Evolutionary conservation across 148 eudicot genomes (phyloP).

Genomic region (Rhododendron molle): DNA sequence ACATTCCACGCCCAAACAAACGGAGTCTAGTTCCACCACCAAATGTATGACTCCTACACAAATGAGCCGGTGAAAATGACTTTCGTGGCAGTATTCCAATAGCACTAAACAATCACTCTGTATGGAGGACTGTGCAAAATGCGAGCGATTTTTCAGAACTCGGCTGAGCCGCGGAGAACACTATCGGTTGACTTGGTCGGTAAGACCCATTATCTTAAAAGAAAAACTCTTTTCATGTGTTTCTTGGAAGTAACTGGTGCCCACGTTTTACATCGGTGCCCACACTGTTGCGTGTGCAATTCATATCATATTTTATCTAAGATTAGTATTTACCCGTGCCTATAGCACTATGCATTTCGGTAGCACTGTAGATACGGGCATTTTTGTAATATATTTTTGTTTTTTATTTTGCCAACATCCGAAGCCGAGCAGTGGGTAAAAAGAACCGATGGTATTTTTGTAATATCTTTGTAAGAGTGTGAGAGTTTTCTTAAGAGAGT

Average conservation of each 20-base stretch:
- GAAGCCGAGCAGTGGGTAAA: too few relatives aligned
- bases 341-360: too few relatives aligned
- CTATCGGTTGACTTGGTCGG: neutral
- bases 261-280: neutral
- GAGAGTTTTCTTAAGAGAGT: too few relatives aligned
- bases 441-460: too few relatives aligned
- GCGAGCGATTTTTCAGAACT: neutral
- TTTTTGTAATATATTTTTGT: too few relatives aligned
- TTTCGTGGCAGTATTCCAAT: neutral
- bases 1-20: too few relatives aligned
- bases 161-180: neutral
- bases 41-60: neutral
- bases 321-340: too few relatives aligned
- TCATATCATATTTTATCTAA: too few relatives aligned
- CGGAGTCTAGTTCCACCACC: neutral
- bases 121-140: neutral
- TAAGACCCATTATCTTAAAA: neutral
- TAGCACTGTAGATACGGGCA: too few relatives aligned
- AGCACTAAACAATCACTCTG: neutral
- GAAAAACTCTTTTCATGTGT: neutral
- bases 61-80: neutral
- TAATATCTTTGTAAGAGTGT: too few relatives aligned
- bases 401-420: too few relatives aligned
- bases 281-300: too few relatives aligned
- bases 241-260: neutral